phyloP scores from a whole-genome alignment of 768 basidiomycete species.

The Kwoniella mangroviensis region DNA sequence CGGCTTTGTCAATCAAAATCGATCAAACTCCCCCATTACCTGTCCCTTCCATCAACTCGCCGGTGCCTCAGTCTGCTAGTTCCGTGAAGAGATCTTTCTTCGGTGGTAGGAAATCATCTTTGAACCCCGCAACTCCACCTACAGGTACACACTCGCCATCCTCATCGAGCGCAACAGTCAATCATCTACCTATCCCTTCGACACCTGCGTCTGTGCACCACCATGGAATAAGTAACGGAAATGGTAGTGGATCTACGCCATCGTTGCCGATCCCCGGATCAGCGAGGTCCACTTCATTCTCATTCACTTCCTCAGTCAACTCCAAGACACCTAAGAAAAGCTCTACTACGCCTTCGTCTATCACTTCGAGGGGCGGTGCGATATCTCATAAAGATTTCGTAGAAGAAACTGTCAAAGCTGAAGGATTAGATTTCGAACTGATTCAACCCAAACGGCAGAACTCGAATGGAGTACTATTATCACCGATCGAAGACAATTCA shows the following conservation, averaged over 20 bases:
- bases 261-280: constrained; percentile 32
- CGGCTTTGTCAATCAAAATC: constrained; percentile 34
- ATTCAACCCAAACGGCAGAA: constrained; percentile 38
- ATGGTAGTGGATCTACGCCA: constrained; percentile 19
- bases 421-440: constrained; percentile 52
- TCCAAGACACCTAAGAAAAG: constrained; percentile 14
- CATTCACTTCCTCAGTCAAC: constrained; percentile 25
- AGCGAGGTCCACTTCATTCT: constrained; percentile 43
- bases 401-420: constrained; percentile 51
- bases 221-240: constrained; percentile 5
- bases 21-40: constrained; percentile 13
- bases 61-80: constrained; percentile 1
- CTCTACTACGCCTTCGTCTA: background rate
- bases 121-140: constrained; percentile 17
- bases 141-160: constrained; percentile 1
- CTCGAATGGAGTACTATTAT: constrained; percentile 3
- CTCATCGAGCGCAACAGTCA: background rate
- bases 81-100: constrained; percentile 24
- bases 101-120: constrained; percentile 20
- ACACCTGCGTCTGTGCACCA: constrained; percentile 2
- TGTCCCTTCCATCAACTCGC: constrained; percentile 8
- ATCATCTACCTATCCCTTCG: constrained; percentile 9
- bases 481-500: constrained; percentile 19
- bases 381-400: constrained; percentile 47
- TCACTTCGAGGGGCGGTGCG: background rate